Evolutionary conservation across 352 stramenopile genomes (phyloP), one percentile per base, ranked within the genome.

Genomic region (Phytopythium delawarense): DNA sequence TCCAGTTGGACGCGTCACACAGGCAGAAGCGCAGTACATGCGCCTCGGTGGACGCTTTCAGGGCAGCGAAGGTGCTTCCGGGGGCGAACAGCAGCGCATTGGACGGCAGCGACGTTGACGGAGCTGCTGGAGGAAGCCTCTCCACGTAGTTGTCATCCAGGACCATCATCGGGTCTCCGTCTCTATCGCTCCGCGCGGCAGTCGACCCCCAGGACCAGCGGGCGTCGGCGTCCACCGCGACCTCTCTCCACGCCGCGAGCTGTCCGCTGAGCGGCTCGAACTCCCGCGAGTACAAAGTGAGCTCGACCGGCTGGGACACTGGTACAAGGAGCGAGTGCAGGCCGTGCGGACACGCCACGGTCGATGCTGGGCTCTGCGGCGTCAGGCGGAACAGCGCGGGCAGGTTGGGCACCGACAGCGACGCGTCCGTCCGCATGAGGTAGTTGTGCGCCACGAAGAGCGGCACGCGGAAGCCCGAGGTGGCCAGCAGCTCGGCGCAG

Each of bases 1-100:
- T 89, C 39, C 92, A 63, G 59, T 94, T 94, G n/a, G 81, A 82
- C 5, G 83, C 85, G 59, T 94, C 83, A 7, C 78, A 76, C 55
- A 76, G 86, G 65, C 85, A 94, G 50, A 92, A 91, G 13, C 78
- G 79, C 18, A 94, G 65, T 20, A 85, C 8, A 37, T 58, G 25
- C 23, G 60, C 55, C 13, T 59, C 51, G 9, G 53, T 62, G n/a
- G 49, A 32, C 23, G 60, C 34, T 12, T 56, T 64, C 42, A 74
- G 60, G 32, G 57, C 69, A 20, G 65, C 69, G 34, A 79, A 67
- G 15, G 70, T 64, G 8, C 58, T 65, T 5, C 82, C 81, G 30
- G 84, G 84, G 6, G 84, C 66, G 51, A 91, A 91, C n/a, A 91
- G 60, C 28, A 86, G 32, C 20, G 74, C 60, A 12, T 53, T 37